Base-by-base conservation (phyloP, 2,329 filamentous ascomycete species). In the Alternaria panax region DNA sequence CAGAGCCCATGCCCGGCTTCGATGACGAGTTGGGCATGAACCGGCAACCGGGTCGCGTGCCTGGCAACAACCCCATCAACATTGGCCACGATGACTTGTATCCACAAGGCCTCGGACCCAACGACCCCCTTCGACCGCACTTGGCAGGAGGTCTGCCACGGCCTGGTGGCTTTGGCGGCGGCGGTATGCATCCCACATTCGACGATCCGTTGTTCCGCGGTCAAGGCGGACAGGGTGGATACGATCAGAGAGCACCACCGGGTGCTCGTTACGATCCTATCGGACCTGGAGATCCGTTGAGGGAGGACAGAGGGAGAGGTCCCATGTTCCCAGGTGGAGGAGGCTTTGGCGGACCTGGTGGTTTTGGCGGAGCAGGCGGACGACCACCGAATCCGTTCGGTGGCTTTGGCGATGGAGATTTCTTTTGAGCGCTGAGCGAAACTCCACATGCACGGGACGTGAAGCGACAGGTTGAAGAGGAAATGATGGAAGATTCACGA, bases 171-270 rank as follows among this genome's bases (percentile, higher is more conserved):
- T 86, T 88, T 20, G 85, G 85, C 11, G 88, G 90, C 12, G 88
- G 90, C 9, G 95, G 95, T 1, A 99, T 99, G 95, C 92, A 97
- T 78, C 95, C 95, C 1, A 96, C 93, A 0, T 95, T 97, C 75
- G 92, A 97, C 69, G 93, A 98, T 73, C 92, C 92, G 7, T 79
- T 97, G 47, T 97, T 97, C 74, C 85, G 85, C 6, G 90, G 89
- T 0, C 81, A 81, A 7, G 84, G 82, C 1, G 78, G 80, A 14
- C 78, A 79, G 14, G 73, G 72, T 28, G 83, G 81, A 0, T 90
- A 86, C 71, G 86, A 93, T 72, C 88, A 90, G 2, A 90, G 89
- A 74, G 89, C 87, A 27, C 95, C 95, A 5, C 93, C 92, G 2
- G 95, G 95, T 1, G 90, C 93, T n/a, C 84, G 95, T 65, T 98